These are phyloP conservation scores for Plantago elongata DNA, from an alignment of 257 asterid genomes.

Conservation along the genomic window DNA sequence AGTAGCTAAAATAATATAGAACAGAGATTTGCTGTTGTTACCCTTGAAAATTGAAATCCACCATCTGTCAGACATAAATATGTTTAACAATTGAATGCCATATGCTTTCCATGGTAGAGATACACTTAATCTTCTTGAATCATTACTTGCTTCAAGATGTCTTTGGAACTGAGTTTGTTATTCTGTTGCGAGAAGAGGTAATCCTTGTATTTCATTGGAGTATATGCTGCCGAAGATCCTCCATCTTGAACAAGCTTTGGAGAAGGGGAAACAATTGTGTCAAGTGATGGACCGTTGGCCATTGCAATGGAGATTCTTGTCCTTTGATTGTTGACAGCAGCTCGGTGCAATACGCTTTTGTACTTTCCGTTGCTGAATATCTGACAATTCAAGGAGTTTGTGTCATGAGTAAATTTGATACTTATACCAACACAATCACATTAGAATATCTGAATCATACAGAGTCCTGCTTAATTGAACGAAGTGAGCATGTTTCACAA, in stretches of 20 bases:
- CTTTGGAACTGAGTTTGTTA: conserved; percentile 45
- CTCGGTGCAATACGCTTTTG: conserved; percentile 79
- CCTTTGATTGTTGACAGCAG: conserved; percentile 46
- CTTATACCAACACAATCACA: background rate
- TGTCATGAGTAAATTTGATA: too few relatives aligned
- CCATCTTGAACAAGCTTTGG: conserved; percentile 22
- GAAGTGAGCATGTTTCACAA: background rate
- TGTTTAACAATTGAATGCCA: too few relatives aligned
- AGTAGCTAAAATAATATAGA: too few relatives aligned
- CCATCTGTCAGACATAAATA: too few relatives aligned
- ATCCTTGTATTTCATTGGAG: conserved; percentile 53
- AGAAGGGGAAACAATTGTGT: conserved; percentile 48
- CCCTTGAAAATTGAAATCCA: too few relatives aligned
- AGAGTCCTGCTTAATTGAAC: background rate
- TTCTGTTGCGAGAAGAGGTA: conserved; percentile 53
- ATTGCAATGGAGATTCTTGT: conserved; percentile 64
- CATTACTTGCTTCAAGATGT: conserved; percentile 39
- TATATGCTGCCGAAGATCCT: conserved; percentile 28
- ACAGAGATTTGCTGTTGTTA: too few relatives aligned
- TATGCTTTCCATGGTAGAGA: background rate
- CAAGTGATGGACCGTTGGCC: conserved; percentile 62
- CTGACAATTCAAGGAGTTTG: conserved; percentile 22
- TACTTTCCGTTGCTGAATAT: conserved; percentile 77
- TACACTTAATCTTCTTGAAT: conserved; percentile 13
- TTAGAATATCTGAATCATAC: background rate